Evolutionary conservation across 805 yeast species (phyloP).

Genomic region (Cephaloascus albidus): DNA sequence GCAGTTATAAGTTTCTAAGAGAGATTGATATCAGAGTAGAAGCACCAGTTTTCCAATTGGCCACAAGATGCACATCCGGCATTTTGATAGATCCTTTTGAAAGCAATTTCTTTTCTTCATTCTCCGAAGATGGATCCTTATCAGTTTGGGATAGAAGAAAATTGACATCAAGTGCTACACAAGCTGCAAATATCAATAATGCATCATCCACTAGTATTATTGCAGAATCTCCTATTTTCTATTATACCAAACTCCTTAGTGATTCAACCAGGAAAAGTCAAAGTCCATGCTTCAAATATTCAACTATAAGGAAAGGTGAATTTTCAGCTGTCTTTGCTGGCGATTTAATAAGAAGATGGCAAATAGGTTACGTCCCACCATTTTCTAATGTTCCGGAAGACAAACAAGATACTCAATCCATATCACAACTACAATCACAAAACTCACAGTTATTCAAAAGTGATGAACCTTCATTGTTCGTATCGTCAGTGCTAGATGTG

Average conservation of each 20-base stretch:
- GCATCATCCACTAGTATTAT: slow-evolving; percentile 8
- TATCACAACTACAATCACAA: not conserved
- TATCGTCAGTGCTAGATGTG: slow-evolving; percentile 66
- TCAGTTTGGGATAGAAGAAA: slow-evolving; percentile 77
- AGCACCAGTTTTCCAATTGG: slow-evolving; percentile 60
- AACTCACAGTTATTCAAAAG: not conserved
- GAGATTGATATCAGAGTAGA: slow-evolving; percentile 68
- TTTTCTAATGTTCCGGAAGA: slow-evolving; percentile 3
- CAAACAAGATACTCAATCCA: slow-evolving; percentile 1
- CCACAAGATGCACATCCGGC: slow-evolving; percentile 64
- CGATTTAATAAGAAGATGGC: slow-evolving; percentile 72
- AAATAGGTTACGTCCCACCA: slow-evolving; percentile 49
- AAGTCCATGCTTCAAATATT: slow-evolving; percentile 61
- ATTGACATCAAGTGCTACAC: slow-evolving; percentile 21
- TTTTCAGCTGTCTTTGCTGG: slow-evolving; percentile 76
- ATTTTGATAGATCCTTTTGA: slow-evolving; percentile 63
- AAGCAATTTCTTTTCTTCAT: slow-evolving; percentile 58
- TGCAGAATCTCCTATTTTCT: slow-evolving; percentile 46
- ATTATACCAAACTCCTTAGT: slow-evolving; percentile 51
- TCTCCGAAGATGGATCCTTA: slow-evolving; percentile 76
- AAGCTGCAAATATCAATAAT: slow-evolving; percentile 7
- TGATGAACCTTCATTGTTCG: slow-evolving; percentile 37
- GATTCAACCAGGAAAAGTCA: slow-evolving; percentile 53
- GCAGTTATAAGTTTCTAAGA: slow-evolving; percentile 67
- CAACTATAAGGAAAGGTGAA: slow-evolving; percentile 58